phyloP scores from a whole-genome alignment of 768 basidiomycete species.

The Rhodocollybia butyracea region DNA sequence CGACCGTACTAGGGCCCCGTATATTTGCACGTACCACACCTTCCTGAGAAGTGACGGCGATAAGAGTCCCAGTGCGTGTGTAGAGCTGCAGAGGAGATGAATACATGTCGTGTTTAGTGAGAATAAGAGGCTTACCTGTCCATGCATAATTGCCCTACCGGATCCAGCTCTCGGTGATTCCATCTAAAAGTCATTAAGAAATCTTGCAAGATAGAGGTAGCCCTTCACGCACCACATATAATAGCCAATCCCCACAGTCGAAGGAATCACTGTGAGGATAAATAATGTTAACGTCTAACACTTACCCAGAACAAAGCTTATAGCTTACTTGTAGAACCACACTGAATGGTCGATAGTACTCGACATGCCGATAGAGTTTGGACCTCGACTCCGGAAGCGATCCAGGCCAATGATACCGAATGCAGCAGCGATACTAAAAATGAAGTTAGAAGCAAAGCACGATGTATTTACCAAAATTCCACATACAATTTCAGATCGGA shows the following conservation, averaged over 20 bases:
- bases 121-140: conserved; percentile 48
- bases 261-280: conserved; percentile 55
- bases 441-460: conserved; percentile 11
- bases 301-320: background rate
- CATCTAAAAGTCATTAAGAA: conserved; percentile 41
- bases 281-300: background rate
- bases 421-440: conserved; percentile 53
- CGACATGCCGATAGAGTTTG: conserved; percentile 55
- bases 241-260: conserved; percentile 76
- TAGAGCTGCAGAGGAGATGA: conserved; percentile 49
- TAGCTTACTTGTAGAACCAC: conserved; percentile 73
- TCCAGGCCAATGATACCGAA: conserved; percentile 52
- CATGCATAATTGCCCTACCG: conserved; percentile 68
- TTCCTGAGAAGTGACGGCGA: conserved; percentile 81
- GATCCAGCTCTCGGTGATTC: conserved; percentile 58
- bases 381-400: conserved; percentile 39
- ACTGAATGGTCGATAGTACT: conserved; percentile 79
- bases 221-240: conserved; percentile 64
- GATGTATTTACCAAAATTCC: background rate
- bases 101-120: background rate
- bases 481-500: conserved; percentile 78
- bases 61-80: conserved; percentile 57
- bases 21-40: conserved; percentile 67
- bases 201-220: conserved; percentile 1
- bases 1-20: conserved; percentile 32